These are phyloP conservation scores for Endothia cerciana DNA, from an alignment of 2,329 filamentous ascomycete species.

Conservation along the genomic window DNA sequence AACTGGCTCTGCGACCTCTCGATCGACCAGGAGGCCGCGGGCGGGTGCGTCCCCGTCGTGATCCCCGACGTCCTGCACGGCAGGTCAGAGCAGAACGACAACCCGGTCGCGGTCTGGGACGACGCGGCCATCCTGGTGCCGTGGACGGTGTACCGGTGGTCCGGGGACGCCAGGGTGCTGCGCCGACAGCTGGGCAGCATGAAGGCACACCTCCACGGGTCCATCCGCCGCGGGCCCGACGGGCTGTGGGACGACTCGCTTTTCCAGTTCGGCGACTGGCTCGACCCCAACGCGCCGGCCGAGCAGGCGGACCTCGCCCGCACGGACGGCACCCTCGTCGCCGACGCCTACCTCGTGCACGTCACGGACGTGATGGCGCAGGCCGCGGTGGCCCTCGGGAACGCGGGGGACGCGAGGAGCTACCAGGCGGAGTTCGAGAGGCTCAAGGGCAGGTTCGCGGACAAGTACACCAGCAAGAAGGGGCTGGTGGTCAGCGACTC, in stretches of 20 bases:
- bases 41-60: conserved; percentile 39
- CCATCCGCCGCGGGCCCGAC: conserved; percentile 35
- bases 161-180: conserved; percentile 37
- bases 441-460: conserved; percentile 34
- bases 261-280: conserved; percentile 46
- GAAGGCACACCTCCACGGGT: conserved; percentile 36
- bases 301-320: conserved; percentile 38
- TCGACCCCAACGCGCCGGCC: conserved; percentile 44
- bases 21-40: conserved; percentile 39
- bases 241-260: conserved; percentile 40
- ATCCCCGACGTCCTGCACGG: conserved; percentile 37
- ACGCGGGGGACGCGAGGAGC: conserved; percentile 28
- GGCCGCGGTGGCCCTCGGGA: conserved; percentile 34
- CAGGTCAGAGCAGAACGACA: conserved; percentile 20
- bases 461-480: conserved; percentile 34
- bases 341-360: conserved; percentile 44
- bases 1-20: conserved; percentile 55
- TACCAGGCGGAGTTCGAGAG: conserved; percentile 32
- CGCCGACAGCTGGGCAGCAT: conserved; percentile 36
- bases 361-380: conserved; percentile 37
- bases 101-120: conserved; percentile 40
- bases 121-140: conserved; percentile 39
- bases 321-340: conserved; percentile 41
- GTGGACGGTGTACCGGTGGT: conserved; percentile 37
- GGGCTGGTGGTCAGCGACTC: conserved; percentile 34